Conservation (phyloP, 1,284 basidiomycete species). For the Mixia osmundae region DNA sequence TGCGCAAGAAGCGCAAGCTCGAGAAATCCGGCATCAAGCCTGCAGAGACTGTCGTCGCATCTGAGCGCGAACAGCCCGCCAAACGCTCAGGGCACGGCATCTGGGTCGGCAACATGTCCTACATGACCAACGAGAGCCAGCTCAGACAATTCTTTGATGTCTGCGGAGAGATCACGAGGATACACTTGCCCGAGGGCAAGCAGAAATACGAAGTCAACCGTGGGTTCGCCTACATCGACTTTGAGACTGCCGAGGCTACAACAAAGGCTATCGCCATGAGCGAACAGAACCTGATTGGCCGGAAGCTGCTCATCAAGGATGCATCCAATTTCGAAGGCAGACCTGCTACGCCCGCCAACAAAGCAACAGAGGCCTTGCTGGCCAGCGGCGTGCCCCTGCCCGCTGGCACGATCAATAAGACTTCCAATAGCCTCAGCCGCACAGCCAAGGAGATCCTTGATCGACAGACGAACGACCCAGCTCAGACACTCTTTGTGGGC, state of each 20-base stretch:
- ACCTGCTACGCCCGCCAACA: slow-evolving; percentile 17
- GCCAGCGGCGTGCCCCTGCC: slow-evolving; percentile 3
- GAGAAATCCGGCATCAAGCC: no score
- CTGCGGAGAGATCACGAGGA: slow-evolving; percentile 28
- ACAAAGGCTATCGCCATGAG: slow-evolving; percentile 48
- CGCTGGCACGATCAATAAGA: slow-evolving; percentile 2
- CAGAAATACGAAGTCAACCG: slow-evolving; percentile 27
- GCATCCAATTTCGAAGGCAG: slow-evolving; percentile 24
- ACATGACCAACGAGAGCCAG: slow-evolving; percentile 54
- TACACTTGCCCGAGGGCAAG: slow-evolving; percentile 30
- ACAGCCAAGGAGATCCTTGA: slow-evolving; percentile 57
- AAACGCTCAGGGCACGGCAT: slow-evolving; percentile 22
- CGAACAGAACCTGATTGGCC: slow-evolving; percentile 58
- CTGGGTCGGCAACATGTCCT: slow-evolving; percentile 88
- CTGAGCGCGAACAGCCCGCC: no score
- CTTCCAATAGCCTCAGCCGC: slow-evolving; percentile 28
- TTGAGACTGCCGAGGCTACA: slow-evolving; percentile 52
- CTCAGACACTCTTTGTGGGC: slow-evolving; percentile 62
- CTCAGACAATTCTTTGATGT: slow-evolving; percentile 47
- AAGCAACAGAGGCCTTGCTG: slow-evolving; percentile 9
- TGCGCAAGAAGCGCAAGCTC: no score
- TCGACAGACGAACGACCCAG: slow-evolving; percentile 58
- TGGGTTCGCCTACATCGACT: slow-evolving; percentile 79
- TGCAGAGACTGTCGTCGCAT: no score
- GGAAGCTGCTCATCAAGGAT: slow-evolving; percentile 78